Evolutionary conservation across 2,329 filamentous ascomycete species (phyloP), one percentile per base, ranked within the genome.

Genomic region (Aspergillus intermedius): DNA sequence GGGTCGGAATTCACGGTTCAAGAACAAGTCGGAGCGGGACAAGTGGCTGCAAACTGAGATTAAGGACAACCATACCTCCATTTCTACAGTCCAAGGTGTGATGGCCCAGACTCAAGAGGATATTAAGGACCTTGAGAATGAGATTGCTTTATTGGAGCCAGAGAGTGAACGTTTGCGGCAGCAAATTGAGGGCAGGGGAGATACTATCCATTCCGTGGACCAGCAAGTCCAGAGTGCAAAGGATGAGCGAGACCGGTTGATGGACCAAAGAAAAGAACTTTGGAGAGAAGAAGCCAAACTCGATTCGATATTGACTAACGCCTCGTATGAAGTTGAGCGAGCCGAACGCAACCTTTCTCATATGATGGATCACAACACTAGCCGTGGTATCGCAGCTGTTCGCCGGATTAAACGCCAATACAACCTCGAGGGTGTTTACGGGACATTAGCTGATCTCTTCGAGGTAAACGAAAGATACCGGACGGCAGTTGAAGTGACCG

Each of bases 401-500:
- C 84, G 89, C 47, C 83, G 87, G 40, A 79, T 97, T 59, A 91
- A 90, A 69, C 80, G 82, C 43, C 84, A 94, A 57, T 77, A 86
- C 54, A 82, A 89, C 51, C 81, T 97, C 5, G 80, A 86, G 1
- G 93, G 93, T 22, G 89, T 93, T 1, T 94, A 95, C 64, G 93
- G 94, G 44, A 95, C 91, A 0, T 71, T 98, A 34, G 91, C 91
- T 4, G 94, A 98, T 66, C 79, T 98, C n/a, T 82, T 97, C 59
- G 82, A 90, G 47, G 89, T 95, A 44, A 82, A 78, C 49, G 89
- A 95, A 46, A 80, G 82, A 46, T 97, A 95, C 70, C 83, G 90
- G 52, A 83, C 91, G 9, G 89, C 93, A 2, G 86, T 94, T 8
- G 93, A 98, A 70, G 89, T 95, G 59, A 93, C 91, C 45, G 93